Conservation (phyloP, 2,329 filamentous ascomycete species). For the Colletotrichum sp. region DNA sequence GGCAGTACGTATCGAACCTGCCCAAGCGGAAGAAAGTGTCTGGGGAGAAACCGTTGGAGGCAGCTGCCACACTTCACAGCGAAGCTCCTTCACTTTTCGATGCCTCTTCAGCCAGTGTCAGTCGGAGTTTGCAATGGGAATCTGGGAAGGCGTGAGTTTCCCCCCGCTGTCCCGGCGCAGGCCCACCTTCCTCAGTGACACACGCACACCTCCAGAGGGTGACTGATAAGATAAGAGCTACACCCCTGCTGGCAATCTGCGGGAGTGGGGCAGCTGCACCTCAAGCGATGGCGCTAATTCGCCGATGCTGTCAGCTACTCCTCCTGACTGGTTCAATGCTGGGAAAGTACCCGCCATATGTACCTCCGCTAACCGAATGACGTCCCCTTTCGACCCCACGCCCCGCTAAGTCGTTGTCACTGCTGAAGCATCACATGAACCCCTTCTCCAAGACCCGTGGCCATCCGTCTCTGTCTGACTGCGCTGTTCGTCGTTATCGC, state of each 20-base stretch:
- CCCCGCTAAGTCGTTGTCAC: conserved; percentile 18
- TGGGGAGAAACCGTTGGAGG: not conserved
- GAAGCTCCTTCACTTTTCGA: not conserved
- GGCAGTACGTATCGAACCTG: not conserved
- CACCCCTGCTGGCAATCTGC: not conserved
- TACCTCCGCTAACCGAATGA: conserved; percentile 10
- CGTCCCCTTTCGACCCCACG: conserved; percentile 12
- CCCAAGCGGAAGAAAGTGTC: not conserved
- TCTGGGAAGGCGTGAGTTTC: not conserved
- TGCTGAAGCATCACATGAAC: conserved; percentile 22
- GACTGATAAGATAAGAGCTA: conserved; percentile 21
- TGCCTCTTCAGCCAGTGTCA: not conserved
- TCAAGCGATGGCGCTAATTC: not conserved
- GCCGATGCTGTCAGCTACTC: not conserved
- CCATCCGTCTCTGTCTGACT: not conserved
- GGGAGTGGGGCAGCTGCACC: not conserved
- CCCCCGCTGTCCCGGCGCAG: not conserved
- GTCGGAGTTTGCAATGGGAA: not conserved
- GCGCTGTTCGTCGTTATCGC: not conserved
- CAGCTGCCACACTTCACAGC: not conserved
- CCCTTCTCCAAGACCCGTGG: conserved; percentile 15
- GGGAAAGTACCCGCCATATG: not conserved
- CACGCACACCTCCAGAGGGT: not conserved
- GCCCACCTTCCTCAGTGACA: not conserved
- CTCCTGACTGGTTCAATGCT: not conserved